Evolutionary conservation across 2,329 filamentous ascomycete genomes (phyloP).

Genomic region (Reticulascus tulasneorum): DNA sequence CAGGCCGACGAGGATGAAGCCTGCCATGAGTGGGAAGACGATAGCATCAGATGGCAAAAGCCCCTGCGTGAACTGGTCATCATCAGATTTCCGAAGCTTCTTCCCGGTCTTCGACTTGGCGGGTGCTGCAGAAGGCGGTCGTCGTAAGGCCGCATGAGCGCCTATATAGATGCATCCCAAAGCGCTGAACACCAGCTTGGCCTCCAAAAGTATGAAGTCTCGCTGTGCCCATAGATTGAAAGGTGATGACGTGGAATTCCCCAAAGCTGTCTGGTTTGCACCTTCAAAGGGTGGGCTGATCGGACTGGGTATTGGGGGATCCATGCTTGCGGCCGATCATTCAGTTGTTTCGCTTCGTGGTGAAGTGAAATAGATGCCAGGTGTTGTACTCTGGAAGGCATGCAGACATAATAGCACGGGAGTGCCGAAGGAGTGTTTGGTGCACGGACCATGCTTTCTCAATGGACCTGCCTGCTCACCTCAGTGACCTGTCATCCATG

Average conservation of each 20-base stretch:
- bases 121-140: conserved; percentile 73
- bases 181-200: conserved; percentile 57
- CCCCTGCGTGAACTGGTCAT: conserved; percentile 48
- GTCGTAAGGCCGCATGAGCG: conserved; percentile 77
- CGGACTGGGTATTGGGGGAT: conserved; percentile 7
- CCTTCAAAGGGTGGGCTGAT: conserved; percentile 18
- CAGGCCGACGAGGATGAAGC: conserved; percentile 64
- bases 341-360: too few relatives aligned
- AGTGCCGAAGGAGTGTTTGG: too few relatives aligned
- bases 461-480: too few relatives aligned
- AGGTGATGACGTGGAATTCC: conserved; percentile 22
- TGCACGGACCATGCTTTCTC: too few relatives aligned
- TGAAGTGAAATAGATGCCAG: too few relatives aligned
- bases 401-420: too few relatives aligned
- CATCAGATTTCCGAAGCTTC: conserved; percentile 6
- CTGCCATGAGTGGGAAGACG: conserved; percentile 77
- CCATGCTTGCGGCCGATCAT: conserved; percentile 4
- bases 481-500: too few relatives aligned
- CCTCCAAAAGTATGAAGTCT: conserved; percentile 41
- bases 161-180: conserved; percentile 81
- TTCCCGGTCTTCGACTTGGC: conserved; percentile 43
- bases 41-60: conserved; percentile 76
- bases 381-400: too few relatives aligned
- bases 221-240: conserved; percentile 25
- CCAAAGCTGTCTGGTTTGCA: conserved; percentile 22